Conservation (phyloP, 1,284 basidiomycete species). For the Leccinum fallax region DNA sequence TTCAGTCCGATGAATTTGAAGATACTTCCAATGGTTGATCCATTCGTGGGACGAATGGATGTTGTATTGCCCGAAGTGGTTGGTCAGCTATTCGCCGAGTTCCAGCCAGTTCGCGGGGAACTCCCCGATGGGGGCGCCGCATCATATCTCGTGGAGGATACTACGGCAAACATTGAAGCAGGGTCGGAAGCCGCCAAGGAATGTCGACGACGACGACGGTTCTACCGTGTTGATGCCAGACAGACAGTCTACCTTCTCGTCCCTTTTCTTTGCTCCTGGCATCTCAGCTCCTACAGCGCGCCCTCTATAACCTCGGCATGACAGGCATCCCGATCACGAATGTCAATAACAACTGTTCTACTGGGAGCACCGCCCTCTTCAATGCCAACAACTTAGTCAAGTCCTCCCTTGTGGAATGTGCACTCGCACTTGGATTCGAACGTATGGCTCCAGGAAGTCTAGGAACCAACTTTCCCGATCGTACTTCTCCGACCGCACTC, state of each 20-base stretch:
- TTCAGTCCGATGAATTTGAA: slow-evolving; percentile 10
- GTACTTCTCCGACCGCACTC: slow-evolving; percentile 58
- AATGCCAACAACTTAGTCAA: slow-evolving; percentile 71
- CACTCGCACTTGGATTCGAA: slow-evolving; percentile 86
- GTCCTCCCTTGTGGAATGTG: slow-evolving; percentile 72
- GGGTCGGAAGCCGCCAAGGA: slow-evolving; percentile 6
- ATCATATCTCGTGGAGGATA: slow-evolving; percentile 16
- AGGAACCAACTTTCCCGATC: slow-evolving; percentile 70
- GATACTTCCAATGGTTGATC: slow-evolving; percentile 4
- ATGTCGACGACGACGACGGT: slow-evolving; percentile 14
- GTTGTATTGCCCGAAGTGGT: slow-evolving; percentile 2
- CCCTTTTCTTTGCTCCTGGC: neutral
- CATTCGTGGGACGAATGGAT: neutral
- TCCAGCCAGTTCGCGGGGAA: neutral
- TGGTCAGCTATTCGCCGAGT: neutral
- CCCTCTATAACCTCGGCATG: slow-evolving; percentile 85
- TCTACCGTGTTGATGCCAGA: slow-evolving; percentile 13
- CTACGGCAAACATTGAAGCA: slow-evolving; percentile 5
- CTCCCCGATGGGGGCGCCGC: neutral
- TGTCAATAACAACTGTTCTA: slow-evolving; percentile 86
- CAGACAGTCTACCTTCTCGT: slow-evolving; percentile 28
- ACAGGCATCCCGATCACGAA: slow-evolving; percentile 87
- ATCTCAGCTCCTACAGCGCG: slow-evolving; percentile 38
- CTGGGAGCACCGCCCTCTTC: slow-evolving; percentile 74
- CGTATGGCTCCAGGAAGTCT: slow-evolving; percentile 84